phyloP scores from a whole-genome alignment of 257 asterid genomes.

The Primulina eburnea region DNA sequence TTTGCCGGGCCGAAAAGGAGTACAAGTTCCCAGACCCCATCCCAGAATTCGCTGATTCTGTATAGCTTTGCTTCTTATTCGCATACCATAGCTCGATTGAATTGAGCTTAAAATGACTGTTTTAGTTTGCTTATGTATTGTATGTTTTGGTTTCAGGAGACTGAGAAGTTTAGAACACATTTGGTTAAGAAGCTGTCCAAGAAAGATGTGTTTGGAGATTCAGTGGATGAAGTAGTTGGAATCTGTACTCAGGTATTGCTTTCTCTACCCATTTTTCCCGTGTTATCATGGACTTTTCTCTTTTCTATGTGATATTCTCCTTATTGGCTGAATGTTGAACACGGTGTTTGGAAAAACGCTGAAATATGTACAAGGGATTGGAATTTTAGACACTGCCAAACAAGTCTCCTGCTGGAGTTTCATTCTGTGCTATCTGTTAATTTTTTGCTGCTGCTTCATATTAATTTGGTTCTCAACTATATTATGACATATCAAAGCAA shows the following conservation, averaged over 20 bases:
- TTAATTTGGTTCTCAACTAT: background rate
- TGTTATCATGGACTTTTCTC: background rate
- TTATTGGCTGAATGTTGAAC: too few relatives aligned
- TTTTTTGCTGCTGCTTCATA: background rate
- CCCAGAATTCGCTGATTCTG: conserved; percentile 92
- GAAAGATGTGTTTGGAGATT: conserved; percentile 79
- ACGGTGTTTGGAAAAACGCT: too few relatives aligned
- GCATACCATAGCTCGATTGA: background rate
- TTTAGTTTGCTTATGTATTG: background rate
- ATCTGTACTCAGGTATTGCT: conserved; percentile 70
- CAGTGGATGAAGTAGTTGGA: conserved; percentile 70
- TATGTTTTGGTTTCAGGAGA: conserved; percentile 50
- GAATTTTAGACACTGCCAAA: too few relatives aligned
- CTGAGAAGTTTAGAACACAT: conserved; percentile 72
- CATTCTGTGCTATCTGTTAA: background rate
- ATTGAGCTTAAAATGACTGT: too few relatives aligned
- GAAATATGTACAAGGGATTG: too few relatives aligned
- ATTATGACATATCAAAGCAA: background rate
- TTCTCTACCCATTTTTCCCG: background rate
- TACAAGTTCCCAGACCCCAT: conserved; percentile 93
- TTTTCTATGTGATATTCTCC: background rate
- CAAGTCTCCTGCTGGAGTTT: too few relatives aligned
- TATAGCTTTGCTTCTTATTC: conserved; percentile 23
- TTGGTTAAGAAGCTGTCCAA: conserved; percentile 58
- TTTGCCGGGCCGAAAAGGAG: conserved; percentile 29